phyloP scores from a whole-genome alignment of 306 rosid genomes.

The Bauhinia variegata region DNA sequence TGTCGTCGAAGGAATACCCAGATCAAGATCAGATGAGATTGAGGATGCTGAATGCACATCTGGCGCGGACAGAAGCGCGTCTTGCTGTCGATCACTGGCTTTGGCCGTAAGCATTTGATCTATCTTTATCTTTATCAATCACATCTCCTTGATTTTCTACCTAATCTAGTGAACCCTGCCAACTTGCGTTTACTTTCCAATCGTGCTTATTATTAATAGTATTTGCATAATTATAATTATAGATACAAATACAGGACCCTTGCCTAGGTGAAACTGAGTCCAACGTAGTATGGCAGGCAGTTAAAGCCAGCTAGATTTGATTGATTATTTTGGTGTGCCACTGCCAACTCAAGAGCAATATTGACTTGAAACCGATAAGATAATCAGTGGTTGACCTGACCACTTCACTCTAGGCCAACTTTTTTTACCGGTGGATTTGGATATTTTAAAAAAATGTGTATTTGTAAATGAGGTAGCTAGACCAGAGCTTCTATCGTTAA shows the following conservation, averaged over 20 bases:
- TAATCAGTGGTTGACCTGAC: no score
- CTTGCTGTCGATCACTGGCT: constrained; percentile 80
- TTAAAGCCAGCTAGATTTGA: constrained; percentile 39
- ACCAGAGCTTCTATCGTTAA: no score
- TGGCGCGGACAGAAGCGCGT: constrained; percentile 58
- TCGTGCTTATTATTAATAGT: constrained; percentile 23
- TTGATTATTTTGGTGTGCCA: constrained; percentile 3
- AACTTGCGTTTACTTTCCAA: background rate
- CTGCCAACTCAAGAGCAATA: background rate
- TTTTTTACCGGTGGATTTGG: no score
- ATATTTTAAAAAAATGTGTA: no score
- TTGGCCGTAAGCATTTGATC: constrained; percentile 61
- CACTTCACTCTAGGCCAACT: no score
- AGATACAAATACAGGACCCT: background rate
- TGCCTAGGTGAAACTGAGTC: no score
- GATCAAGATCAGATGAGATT: no score
- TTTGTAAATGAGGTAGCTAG: no score
- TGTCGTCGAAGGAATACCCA: constrained; percentile 33
- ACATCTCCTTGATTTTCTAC: background rate
- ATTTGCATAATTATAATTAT: background rate
- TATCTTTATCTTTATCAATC: background rate
- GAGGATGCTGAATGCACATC: constrained; percentile 57
- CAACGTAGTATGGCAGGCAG: background rate
- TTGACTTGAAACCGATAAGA: constrained; percentile 27
- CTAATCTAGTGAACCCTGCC: background rate